Evolutionary conservation across 805 yeast genomes (phyloP).

Genomic region (Wickerhamiella brachini): DNA sequence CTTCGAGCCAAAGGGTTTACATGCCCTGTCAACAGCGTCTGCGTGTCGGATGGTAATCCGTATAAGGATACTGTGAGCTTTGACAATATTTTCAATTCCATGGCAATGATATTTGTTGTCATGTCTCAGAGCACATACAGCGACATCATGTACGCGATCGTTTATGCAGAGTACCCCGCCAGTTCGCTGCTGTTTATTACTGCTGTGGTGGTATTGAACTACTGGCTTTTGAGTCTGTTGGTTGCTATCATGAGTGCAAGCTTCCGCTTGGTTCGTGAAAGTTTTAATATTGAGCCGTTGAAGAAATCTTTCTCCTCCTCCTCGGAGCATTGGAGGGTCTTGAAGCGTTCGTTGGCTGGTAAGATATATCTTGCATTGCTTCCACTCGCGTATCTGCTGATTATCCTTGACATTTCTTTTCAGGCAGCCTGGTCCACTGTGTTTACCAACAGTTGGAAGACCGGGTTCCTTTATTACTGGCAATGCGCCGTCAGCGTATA

Average conservation of each 20-base stretch:
- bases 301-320: background rate
- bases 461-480: conserved; percentile 11
- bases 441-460: background rate
- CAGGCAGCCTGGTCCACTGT: conserved; percentile 23
- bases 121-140: conserved; percentile 87
- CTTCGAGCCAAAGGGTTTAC: conserved; percentile 57
- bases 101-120: conserved; percentile 75
- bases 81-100: conserved; percentile 70
- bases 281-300: background rate
- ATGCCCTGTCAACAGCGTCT: conserved; percentile 67
- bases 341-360: conserved; percentile 4
- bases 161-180: conserved; percentile 72
- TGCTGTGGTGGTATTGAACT: conserved; percentile 57
- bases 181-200: conserved; percentile 52
- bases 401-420: conserved; percentile 33
- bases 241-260: conserved; percentile 80
- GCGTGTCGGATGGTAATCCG: conserved; percentile 51
- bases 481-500: conserved; percentile 9
- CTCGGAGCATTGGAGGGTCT: background rate
- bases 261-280: conserved; percentile 41
- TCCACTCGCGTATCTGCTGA: conserved; percentile 25
- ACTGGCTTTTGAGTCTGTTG: conserved; percentile 75
- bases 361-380: conserved; percentile 21
- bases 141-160: conserved; percentile 73
- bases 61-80: conserved; percentile 58